Evolutionary conservation across 2,329 filamentous ascomycete species (phyloP).

Genomic region (Pseudocercospora macadamiae): DNA sequence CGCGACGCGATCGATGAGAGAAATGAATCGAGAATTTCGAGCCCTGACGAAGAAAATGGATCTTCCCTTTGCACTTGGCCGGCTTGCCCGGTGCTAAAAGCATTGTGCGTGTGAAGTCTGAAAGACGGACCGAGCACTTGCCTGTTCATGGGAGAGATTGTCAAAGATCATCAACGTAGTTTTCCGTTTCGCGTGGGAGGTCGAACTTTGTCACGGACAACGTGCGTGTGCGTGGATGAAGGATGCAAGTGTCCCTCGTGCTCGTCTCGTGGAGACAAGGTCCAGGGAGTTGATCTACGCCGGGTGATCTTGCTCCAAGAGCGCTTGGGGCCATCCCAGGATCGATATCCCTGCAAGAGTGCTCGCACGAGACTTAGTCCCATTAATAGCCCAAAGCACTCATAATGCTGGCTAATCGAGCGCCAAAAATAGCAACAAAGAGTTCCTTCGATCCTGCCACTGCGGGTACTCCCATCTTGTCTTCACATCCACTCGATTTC

Average conservation of each 20-base stretch:
- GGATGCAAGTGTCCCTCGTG: constrained; percentile 12
- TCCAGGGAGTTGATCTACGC: too few species aligned
- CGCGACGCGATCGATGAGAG: neutral
- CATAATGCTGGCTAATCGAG: constrained; percentile 16
- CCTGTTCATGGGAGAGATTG: constrained; percentile 10
- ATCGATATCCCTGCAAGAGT: too few species aligned
- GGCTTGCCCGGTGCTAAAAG: constrained; percentile 7
- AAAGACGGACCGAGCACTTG: constrained; percentile 1
- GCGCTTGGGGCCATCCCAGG: too few species aligned
- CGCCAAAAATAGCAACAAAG: constrained; percentile 21
- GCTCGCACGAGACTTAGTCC: too few species aligned
- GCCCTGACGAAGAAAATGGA: neutral
- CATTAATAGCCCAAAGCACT: too few species aligned
- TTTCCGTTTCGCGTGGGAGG: constrained; percentile 4
- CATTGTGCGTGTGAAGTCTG: constrained; percentile 1
- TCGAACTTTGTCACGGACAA: constrained; percentile 9
- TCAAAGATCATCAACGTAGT: constrained; percentile 3
- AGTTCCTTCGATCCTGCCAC: constrained; percentile 12
- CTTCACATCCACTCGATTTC: constrained; percentile 24
- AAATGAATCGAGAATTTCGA: neutral
- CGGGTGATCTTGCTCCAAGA: too few species aligned
- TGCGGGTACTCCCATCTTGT: constrained; percentile 14
- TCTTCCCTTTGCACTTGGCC: neutral
- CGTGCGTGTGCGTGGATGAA: neutral
- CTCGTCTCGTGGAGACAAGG: constrained; percentile 16